Percentiles rank a stretch among this genome's conserved stretches.
phyloP scores from a whole-genome alignment of 2,329 filamentous ascomycete species.

The Fusarium xyrophilum region DNA sequence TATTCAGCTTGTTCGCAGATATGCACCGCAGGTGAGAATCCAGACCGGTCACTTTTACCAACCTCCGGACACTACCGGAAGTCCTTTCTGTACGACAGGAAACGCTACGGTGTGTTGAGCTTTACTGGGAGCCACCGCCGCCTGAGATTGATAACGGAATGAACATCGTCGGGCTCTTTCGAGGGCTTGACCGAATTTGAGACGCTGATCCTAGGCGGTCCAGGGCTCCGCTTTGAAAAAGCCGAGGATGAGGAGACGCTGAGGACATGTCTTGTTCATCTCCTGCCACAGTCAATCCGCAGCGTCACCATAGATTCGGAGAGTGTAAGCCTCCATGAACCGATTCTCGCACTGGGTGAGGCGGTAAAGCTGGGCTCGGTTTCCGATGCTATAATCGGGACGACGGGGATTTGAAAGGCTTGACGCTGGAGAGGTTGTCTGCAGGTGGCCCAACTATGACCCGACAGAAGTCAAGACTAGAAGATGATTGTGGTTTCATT shows the following conservation, averaged over 20 bases:
- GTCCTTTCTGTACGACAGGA: not conserved
- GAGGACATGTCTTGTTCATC: not conserved
- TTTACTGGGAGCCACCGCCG: not conserved
- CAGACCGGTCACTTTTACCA: not conserved
- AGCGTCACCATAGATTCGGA: not conserved
- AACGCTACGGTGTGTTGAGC: not conserved
- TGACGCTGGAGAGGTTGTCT: accelerated
- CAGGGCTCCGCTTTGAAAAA: not conserved
- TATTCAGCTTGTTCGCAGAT: too few relatives aligned
- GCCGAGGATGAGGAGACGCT: accelerated
- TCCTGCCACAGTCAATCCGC: not conserved
- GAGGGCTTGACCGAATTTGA: not conserved
- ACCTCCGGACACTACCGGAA: not conserved
- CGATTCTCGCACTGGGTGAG: not conserved
- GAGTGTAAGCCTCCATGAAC: not conserved
- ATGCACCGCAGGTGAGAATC: too few relatives aligned
- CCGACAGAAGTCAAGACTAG: not conserved
- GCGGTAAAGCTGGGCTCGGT: not conserved
- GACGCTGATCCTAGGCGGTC: not conserved
- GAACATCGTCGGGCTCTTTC: not conserved
- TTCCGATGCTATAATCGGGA: not conserved
- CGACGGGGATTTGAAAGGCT: accelerated
- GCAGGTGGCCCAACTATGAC: not conserved
- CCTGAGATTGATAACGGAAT: accelerated
- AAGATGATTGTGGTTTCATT: too few relatives aligned